These are phyloP conservation scores for Blastobotrys buckinghamii DNA, from an alignment of 1,139 yeast genomes.

Conservation along the genomic window DNA sequence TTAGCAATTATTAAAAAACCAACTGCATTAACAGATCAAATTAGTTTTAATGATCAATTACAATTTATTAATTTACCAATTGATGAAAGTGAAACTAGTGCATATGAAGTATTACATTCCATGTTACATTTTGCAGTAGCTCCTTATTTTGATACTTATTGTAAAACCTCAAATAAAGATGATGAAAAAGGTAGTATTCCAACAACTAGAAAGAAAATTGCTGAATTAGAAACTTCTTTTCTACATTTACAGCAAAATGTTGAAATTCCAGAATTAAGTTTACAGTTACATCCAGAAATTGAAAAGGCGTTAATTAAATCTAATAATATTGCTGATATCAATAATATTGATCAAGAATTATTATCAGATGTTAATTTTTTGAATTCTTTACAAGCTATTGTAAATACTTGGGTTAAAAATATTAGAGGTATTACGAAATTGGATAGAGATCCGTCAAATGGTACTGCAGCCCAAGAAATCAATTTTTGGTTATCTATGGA, in stretches of 20 bases:
- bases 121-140: conserved; percentile 51
- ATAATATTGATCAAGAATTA: conserved; percentile 33
- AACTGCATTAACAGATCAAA: conserved; percentile 31
- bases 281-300: conserved; percentile 50
- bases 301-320: conserved; percentile 37
- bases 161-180: conserved; percentile 17
- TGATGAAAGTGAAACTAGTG: conserved; percentile 13
- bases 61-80: conserved; percentile 32
- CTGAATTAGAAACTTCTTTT: conserved; percentile 62
- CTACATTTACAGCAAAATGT: conserved; percentile 64
- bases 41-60: conserved; percentile 39
- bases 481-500: conserved; percentile 79
- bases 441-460: conserved; percentile 47
- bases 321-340: conserved; percentile 20
- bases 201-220: conserved; percentile 46
- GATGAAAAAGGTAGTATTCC: conserved; percentile 22
- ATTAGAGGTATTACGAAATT: conserved; percentile 54
- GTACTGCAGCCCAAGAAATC: conserved; percentile 63
- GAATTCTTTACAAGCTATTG: conserved; percentile 60
- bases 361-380: conserved; percentile 50
- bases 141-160: conserved; percentile 46
- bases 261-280: conserved; percentile 58
- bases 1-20: conserved; percentile 44
- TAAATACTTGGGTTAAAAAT: conserved; percentile 67
- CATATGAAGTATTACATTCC: conserved; percentile 51